Conservation (phyloP, 148 eudicot species). For the Gaultheria prostrata region DNA sequence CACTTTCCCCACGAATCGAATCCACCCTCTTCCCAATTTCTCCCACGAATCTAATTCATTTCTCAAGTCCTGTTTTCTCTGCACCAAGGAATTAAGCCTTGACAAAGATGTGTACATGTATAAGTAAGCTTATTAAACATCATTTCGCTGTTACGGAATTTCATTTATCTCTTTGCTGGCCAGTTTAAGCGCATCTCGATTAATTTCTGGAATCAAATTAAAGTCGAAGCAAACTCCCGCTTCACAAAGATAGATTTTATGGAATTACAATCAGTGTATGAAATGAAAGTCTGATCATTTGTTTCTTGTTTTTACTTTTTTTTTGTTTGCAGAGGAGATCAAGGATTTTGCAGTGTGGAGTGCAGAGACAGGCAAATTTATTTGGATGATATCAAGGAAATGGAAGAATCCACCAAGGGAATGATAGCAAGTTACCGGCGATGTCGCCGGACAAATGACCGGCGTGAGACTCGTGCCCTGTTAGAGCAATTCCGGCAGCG, state of each 20-base stretch:
- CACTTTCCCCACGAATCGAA: neutral
- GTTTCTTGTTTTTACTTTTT: neutral
- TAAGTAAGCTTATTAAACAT: conserved; percentile 29
- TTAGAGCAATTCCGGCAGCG: conserved; percentile 36
- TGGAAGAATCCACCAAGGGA: conserved; percentile 25
- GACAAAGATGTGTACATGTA: conserved; percentile 61
- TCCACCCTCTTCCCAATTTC: neutral
- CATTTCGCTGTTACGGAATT: neutral
- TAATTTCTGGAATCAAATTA: too few relatives aligned
- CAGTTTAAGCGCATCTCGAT: neutral
- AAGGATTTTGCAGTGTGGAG: conserved; percentile 59
- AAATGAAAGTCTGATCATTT: neutral
- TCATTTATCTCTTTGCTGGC: neutral
- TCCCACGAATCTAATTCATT: conserved; percentile 11
- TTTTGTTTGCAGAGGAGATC: conserved; percentile 50
- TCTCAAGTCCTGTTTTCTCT: conserved; percentile 43
- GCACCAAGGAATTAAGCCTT: conserved; percentile 35
- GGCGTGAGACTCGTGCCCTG: conserved; percentile 34
- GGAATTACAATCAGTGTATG: neutral
- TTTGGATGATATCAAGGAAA: conserved; percentile 42
- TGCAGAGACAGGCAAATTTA: conserved; percentile 54
- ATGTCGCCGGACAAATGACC: neutral
- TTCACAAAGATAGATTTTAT: neutral
- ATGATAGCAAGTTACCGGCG: conserved; percentile 16
- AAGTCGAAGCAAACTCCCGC: neutral